A percentile compares a stretch with the other conserved stretches of the same genome.
These are phyloP conservation scores for Triadica sebifera DNA, from an alignment of 345 rosid genomes.

Conservation along the genomic window DNA sequence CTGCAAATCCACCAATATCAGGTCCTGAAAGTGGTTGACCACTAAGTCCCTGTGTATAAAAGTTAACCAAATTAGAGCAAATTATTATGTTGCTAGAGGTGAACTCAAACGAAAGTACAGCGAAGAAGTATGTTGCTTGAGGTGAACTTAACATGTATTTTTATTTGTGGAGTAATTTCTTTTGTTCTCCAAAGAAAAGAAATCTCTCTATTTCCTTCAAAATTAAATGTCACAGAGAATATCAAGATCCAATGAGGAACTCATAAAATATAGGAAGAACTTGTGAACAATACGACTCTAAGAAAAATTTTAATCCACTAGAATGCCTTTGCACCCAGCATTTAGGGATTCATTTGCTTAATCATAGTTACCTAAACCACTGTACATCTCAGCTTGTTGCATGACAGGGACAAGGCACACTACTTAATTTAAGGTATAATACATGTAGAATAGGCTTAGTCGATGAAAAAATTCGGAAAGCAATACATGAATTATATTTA, in stretches of 20 bases:
- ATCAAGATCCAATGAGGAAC: background rate
- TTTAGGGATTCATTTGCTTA: background rate
- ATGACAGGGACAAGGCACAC: background rate
- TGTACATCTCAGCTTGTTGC: background rate
- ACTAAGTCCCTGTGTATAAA: constrained; percentile 71
- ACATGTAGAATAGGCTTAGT: no score
- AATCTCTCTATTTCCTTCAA: background rate
- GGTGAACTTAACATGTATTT: background rate
- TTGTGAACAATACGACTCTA: background rate
- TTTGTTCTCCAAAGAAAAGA: background rate
- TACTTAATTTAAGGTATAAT: background rate
- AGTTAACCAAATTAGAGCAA: constrained; percentile 8
- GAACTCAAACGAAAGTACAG: no score
- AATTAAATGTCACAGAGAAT: background rate
- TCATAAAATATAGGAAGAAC: background rate
- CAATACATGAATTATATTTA: no score
- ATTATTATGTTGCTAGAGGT: background rate
- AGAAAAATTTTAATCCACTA: background rate
- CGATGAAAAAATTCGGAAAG: no score
- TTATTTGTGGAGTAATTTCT: background rate
- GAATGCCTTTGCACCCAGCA: background rate
- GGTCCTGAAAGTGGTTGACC: constrained; percentile 96
- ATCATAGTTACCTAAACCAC: background rate
- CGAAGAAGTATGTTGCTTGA: background rate
- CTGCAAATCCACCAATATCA: constrained; percentile 93